Base-by-base conservation (phyloP, 192 early-diverging fungal species). In the Mortierella claussenii region DNA sequence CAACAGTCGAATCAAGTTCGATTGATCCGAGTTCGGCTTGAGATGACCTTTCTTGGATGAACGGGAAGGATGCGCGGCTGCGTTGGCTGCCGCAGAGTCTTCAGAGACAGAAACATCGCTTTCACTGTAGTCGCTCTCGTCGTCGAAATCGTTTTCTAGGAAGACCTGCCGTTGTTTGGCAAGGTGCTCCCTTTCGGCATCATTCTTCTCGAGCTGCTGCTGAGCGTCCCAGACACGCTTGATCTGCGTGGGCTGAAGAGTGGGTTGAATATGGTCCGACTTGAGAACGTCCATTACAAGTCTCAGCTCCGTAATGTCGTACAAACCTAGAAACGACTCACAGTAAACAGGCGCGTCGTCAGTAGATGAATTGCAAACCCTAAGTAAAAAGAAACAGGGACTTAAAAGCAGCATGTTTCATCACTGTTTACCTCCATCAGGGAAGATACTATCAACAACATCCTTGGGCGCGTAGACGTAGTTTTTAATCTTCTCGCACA, bases 401-500 rank as follows among this genome's bases (percentile, higher is more conserved):
- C n/a, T n/a, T n/a, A n/a, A n/a, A n/a, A n/a, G n/a, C n/a, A n/a
- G 4, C 34, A 55, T 21, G 54, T 21, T 27, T 42, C 24, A 9
- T 2, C 33, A 15, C 18, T 7, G 1, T 24, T 43, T 64, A 63
- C 60, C 51, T 21, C 42, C 52, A 17, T 81, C 60, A n/a, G 65
- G 30, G 46, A 60, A 64, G 28, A 81, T 68, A 0, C 4, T 46
- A 12, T 21, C 40, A 31, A 78, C 42, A 13, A 68, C 54, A 20
- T 49, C 57, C 46, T 45, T 27, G 18, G 64, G 58, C 11, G 69
- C 58, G 59, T 85, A 80, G 9, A 85, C 71, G 20, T 78, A 80
- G 78, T 81, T 84, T 9, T 48, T 65, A 32, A 88, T 67, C 57
- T 88, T 88, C 52, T 81, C 48, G 43, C 86, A 86, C 0, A 88